phyloP scores from a whole-genome alignment of 805 yeast genomes.

The Teunomyces gatunensis region DNA sequence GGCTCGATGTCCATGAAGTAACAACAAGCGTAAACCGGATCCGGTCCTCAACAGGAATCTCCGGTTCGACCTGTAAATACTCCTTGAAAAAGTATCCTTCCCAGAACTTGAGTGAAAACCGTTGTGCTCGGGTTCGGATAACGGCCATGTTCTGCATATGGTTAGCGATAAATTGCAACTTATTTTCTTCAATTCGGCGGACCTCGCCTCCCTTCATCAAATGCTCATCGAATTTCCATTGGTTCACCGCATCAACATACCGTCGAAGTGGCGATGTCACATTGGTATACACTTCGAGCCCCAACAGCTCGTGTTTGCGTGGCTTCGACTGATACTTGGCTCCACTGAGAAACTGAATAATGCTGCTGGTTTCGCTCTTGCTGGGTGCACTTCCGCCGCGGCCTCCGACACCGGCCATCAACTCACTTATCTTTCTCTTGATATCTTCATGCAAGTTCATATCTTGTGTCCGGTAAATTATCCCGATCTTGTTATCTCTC shows the following conservation, averaged over 20 bases:
- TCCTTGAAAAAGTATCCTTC: conserved; percentile 32
- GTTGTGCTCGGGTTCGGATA: conserved; percentile 22
- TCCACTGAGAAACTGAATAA: conserved; percentile 47
- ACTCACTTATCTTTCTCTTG: conserved; percentile 20
- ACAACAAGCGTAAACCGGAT: conserved; percentile 24
- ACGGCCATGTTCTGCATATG: conserved; percentile 34
- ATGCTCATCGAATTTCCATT: conserved; percentile 50
- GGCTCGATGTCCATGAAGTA: not conserved
- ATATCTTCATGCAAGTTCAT: conserved; percentile 24
- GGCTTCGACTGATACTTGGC: conserved; percentile 51
- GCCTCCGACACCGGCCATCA: conserved; percentile 10
- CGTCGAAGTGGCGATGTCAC: conserved; percentile 55
- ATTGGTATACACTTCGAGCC: conserved; percentile 60
- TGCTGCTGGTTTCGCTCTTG: conserved; percentile 19
- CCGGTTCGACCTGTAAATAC: conserved; percentile 19
- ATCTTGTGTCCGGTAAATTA: conserved; percentile 45
- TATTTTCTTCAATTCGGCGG: not conserved
- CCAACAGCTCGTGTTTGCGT: conserved; percentile 58
- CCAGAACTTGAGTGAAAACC: conserved; percentile 33
- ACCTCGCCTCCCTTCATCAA: conserved; percentile 2
- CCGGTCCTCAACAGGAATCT: conserved; percentile 11
- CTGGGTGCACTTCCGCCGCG: not conserved
- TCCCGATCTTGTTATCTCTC: conserved; percentile 43
- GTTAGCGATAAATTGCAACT: conserved; percentile 18
- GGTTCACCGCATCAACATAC: conserved; percentile 49